Conservation (phyloP, 495 filamentous ascomycete genomes). For the Diplogelasinospora grovesii region DNA sequence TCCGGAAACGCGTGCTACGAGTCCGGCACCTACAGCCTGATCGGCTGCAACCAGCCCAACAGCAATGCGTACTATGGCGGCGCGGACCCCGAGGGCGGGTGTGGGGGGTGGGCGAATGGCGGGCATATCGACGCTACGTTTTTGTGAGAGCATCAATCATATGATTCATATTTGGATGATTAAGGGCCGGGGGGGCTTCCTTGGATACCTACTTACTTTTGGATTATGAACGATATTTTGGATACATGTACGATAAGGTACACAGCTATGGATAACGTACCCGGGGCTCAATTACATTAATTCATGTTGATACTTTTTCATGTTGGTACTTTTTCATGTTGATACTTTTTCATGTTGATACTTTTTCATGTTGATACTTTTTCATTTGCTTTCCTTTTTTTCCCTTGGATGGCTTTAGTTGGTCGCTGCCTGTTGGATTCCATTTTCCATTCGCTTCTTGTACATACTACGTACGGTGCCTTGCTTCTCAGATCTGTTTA, state of each 20-base stretch:
- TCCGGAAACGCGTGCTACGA: constrained; percentile 9
- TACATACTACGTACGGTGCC: too few species aligned
- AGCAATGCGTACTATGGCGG: constrained; percentile 1
- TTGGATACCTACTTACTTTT: too few species aligned
- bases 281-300: neutral
- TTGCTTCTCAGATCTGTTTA: too few species aligned
- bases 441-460: too few species aligned
- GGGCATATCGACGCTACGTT: constrained; percentile 4
- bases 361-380: neutral
- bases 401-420: too few species aligned
- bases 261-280: neutral
- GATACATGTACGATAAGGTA: too few species aligned
- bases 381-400: neutral
- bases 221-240: too few species aligned
- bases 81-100: constrained; percentile 6
- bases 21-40: constrained; percentile 11
- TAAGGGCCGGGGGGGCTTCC: too few species aligned
- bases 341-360: neutral
- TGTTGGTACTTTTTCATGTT: neutral
- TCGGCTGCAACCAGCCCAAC: constrained; percentile 11
- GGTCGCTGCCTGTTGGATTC: too few species aligned
- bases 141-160: neutral
- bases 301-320: neutral
- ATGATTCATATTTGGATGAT: too few species aligned
- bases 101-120: constrained; percentile 7